Evolutionary conservation across 495 filamentous ascomycete genomes (phyloP).

Genomic region (Aspergillus leporis): DNA sequence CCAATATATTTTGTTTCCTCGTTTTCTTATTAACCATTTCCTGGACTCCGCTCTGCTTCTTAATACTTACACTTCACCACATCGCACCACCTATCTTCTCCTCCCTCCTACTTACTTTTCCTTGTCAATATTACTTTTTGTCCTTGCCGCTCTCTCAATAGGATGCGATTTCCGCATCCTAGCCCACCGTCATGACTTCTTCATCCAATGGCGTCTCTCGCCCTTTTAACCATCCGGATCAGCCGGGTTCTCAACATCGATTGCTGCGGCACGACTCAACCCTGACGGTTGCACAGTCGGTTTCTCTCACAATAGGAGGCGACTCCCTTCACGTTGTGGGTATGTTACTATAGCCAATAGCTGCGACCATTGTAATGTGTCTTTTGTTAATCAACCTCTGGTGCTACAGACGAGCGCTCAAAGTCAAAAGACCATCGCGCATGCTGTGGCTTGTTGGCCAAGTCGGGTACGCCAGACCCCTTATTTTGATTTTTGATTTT

Average conservation of each 20-base stretch:
- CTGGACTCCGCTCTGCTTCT: not conserved
- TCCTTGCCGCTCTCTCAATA: not conserved
- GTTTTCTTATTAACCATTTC: not conserved
- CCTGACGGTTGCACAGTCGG: slow-evolving; percentile 57
- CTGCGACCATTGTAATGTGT: slow-evolving; percentile 2
- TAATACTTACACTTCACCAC: slow-evolving; percentile 1
- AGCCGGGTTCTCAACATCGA: slow-evolving; percentile 24
- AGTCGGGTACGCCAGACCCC: slow-evolving; percentile 29
- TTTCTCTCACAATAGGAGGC: slow-evolving; percentile 62
- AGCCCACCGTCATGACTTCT: slow-evolving; percentile 30
- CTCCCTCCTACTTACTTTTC: slow-evolving; percentile 10
- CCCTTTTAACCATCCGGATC: slow-evolving; percentile 21
- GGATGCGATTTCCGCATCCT: slow-evolving; percentile 12
- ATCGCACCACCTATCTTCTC: slow-evolving; percentile 16
- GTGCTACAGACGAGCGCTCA: slow-evolving; percentile 33
- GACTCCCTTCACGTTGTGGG: slow-evolving; percentile 66
- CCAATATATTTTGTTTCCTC: not conserved
- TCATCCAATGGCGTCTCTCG: slow-evolving; percentile 17
- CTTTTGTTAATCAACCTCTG: slow-evolving; percentile 3
- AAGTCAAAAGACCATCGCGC: slow-evolving; percentile 33
- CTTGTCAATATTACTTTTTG: slow-evolving; percentile 7
- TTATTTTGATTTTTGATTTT: not conserved
- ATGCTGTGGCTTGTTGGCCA: slow-evolving; percentile 37
- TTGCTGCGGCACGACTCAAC: slow-evolving; percentile 41
- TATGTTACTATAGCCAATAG: slow-evolving; percentile 29